These are phyloP conservation scores for Mycena belliarum DNA, from an alignment of 768 basidiomycete species.

Conservation along the genomic window DNA sequence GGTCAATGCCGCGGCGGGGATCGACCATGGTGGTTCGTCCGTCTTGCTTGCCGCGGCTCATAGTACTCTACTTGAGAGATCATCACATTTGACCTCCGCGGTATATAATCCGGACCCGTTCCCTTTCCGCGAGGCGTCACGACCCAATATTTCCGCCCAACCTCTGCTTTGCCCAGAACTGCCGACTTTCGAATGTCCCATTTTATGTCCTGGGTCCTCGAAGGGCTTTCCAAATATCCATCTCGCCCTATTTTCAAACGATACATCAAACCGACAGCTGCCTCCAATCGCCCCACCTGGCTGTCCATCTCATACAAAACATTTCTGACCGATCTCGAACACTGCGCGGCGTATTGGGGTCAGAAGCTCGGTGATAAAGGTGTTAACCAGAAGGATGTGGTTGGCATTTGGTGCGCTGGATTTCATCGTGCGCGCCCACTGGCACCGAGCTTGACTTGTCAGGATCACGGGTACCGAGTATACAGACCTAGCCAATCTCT, in stretches of 20 bases:
- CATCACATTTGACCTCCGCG: too few relatives aligned
- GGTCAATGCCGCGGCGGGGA: too few relatives aligned
- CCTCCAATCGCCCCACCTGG: not conserved
- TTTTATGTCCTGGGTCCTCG: not conserved
- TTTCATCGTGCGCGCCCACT: too few relatives aligned
- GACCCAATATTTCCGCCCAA: too few relatives aligned
- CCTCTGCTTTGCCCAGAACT: too few relatives aligned
- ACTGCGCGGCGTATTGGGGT: conserved; percentile 1
- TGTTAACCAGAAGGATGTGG: not conserved
- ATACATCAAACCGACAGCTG: not conserved
- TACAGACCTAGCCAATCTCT: conserved; percentile 25
- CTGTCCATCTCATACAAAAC: conserved; percentile 1
- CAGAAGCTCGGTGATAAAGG: not conserved
- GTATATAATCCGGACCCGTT: too few relatives aligned
- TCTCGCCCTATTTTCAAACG: conserved; percentile 5
- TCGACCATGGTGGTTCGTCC: too few relatives aligned
- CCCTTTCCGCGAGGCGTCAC: too few relatives aligned
- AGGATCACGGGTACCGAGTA: conserved; percentile 26
- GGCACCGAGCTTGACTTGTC: not conserved
- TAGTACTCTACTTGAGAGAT: too few relatives aligned
- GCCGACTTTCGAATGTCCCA: conserved; percentile 10
- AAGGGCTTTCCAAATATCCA: conserved; percentile 1
- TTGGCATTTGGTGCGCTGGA: conserved; percentile 2
- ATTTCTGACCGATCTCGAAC: conserved; percentile 2
- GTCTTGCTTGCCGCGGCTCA: too few relatives aligned